These are phyloP conservation scores for Cyberlindnera petersonii DNA, from an alignment of 805 yeast species.

Conservation along the genomic window DNA sequence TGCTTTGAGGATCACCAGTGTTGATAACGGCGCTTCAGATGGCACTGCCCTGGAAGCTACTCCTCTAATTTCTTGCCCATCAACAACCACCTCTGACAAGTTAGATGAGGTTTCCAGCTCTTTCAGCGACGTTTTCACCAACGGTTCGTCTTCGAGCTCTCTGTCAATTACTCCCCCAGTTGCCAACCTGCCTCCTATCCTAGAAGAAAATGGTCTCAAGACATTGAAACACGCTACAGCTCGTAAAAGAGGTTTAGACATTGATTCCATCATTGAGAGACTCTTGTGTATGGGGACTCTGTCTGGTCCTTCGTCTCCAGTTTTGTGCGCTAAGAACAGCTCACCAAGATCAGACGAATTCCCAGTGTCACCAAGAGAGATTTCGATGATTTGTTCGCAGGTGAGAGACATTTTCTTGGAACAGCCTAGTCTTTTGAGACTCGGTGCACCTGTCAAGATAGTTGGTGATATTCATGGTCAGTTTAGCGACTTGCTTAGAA, in stretches of 20 bases:
- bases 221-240: slow-evolving; percentile 1
- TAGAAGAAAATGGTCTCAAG: slow-evolving; percentile 19
- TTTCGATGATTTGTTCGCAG: slow-evolving; percentile 75
- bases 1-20: slow-evolving; percentile 24
- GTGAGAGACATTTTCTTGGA: slow-evolving; percentile 85
- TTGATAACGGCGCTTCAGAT: not conserved
- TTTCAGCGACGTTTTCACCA: slow-evolving; percentile 28
- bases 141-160: slow-evolving; percentile 23
- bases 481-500: slow-evolving; percentile 82
- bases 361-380: slow-evolving; percentile 44
- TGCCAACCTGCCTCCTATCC: slow-evolving; percentile 21
- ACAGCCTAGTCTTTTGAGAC: slow-evolving; percentile 86
- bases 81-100: slow-evolving; percentile 5
- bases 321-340: slow-evolving; percentile 8
- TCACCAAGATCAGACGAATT: slow-evolving; percentile 23
- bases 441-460: slow-evolving; percentile 73
- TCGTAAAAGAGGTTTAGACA: slow-evolving; percentile 34
- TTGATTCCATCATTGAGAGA: slow-evolving; percentile 62
- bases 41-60: slow-evolving; percentile 2
- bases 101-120: slow-evolving; percentile 26
- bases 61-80: slow-evolving; percentile 1
- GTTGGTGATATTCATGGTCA: slow-evolving; percentile 98
- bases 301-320: slow-evolving; percentile 12
- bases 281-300: slow-evolving; percentile 33
- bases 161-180: slow-evolving; percentile 25